Conservation (phyloP, 139 green algal genomes). For the Ulvella scutata region DNA sequence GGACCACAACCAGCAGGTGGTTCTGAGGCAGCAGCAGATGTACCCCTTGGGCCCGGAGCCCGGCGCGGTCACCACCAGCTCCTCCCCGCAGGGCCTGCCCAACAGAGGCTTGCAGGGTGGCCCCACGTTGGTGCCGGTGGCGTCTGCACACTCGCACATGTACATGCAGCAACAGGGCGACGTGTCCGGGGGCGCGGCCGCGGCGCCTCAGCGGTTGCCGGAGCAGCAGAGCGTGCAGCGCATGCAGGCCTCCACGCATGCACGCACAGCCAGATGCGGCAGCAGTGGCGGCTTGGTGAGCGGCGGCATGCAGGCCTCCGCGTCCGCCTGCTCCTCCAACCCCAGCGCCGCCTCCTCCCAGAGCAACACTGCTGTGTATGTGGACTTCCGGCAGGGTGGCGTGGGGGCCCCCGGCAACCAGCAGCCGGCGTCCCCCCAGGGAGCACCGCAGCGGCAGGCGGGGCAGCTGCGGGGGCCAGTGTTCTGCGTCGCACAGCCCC, state of each 20-base stretch:
- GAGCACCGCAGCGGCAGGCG: not conserved
- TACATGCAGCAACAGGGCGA: not conserved
- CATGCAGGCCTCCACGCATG: no score
- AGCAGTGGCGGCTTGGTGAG: no score
- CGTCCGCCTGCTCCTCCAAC: not conserved
- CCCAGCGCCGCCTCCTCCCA: not conserved
- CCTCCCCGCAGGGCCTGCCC: not conserved
- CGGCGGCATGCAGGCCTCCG: not conserved
- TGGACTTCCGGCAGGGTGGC: not conserved
- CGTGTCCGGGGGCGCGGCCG: not conserved
- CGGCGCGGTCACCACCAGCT: not conserved
- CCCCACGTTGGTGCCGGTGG: not conserved
- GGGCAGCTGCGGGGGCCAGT: not conserved
- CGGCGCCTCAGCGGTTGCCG: not conserved
- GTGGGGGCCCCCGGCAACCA: not conserved
- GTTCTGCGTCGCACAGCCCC: not conserved
- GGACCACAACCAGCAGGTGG: not conserved
- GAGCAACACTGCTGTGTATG: not conserved
- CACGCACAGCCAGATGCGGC: no score
- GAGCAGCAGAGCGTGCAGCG: no score
- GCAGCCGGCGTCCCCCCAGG: no score
- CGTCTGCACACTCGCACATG: not conserved
- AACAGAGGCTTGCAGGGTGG: no score
- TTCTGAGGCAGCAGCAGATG: not conserved
- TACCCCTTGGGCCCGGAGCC: not conserved